Evolutionary conservation across 306 rosid species (phyloP).

Genomic region (Vicia faba): DNA sequence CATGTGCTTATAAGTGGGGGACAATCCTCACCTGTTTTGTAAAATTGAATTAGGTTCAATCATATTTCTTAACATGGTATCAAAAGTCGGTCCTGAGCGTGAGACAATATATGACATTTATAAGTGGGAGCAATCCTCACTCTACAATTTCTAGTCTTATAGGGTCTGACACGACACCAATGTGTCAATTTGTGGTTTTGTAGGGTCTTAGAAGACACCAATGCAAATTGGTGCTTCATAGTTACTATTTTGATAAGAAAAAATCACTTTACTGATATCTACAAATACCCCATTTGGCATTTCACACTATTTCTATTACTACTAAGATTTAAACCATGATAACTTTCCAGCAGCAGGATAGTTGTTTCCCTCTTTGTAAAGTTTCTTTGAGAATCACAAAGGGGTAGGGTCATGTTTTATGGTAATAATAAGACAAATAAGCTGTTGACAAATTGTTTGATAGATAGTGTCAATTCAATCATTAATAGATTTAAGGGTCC

Average conservation of each 20-base stretch:
- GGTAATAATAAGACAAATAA: slow-evolving; percentile 17
- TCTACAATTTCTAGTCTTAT: neutral
- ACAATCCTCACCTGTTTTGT: too few species aligned
- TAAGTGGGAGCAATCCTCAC: too few species aligned
- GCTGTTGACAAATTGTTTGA: slow-evolving; percentile 27
- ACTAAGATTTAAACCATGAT: slow-evolving; percentile 11
- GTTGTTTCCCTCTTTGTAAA: slow-evolving; percentile 21
- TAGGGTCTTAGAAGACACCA: too few species aligned
- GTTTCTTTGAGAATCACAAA: slow-evolving; percentile 29
- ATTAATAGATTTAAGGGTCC: neutral
- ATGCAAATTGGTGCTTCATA: neutral
- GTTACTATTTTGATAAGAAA: neutral
- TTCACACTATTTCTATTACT: neutral
- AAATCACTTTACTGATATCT: neutral
- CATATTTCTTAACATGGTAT: too few species aligned
- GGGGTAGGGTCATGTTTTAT: neutral
- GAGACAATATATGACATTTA: too few species aligned
- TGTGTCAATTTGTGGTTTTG: too few species aligned
- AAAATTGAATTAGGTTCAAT: too few species aligned
- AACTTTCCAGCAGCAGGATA: neutral
- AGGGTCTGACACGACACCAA: neutral
- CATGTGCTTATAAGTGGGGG: too few species aligned
- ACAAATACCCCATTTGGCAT: neutral
- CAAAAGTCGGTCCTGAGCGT: too few species aligned
- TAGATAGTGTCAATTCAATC: slow-evolving; percentile 8